Evolutionary conservation across 1,284 basidiomycete genomes (phyloP), one percentile per base, ranked within the genome.

Genomic region (Sanghuangporus weigelae): DNA sequence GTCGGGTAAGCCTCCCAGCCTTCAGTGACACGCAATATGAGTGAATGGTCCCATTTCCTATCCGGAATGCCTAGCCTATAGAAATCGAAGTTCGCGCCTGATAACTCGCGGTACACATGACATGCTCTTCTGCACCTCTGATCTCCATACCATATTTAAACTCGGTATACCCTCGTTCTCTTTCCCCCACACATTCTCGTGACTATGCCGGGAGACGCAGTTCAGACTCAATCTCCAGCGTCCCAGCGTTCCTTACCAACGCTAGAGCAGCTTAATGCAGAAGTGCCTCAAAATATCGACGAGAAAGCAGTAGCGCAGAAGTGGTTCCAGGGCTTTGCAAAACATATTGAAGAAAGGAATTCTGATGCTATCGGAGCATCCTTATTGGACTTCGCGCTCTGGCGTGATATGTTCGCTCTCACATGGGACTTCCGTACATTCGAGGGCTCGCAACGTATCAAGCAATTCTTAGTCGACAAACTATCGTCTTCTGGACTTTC

Each of bases 361-460:
- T 72, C 75, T 48, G 69, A 76, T 21, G 74, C 70, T 11, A 66
- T 82, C 53, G 68, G 73, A 19, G 64, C 71, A 21, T 74, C 81
- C 60, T 76, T 85, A 64, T 70, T 78, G 23, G 73, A 76, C 1
- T 78, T 83, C 60, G 78, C 79, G 4, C 79, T 77, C 72, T 86
- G 83, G 84, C 77, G 84, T 54, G 87, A 89, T 71, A 78, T 85
- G 67, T 78, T 87, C 40, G 77, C 83, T 0, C 74, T 87, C 48
- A 86, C 86, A 11, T 88, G 84, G 84, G 81, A 85, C 67, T 82
- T 88, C 69, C 82, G 86, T 58, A 87, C 86, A 0, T 84, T 88
- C 72, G 77, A 79, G 60, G 79, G 81, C 31, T 61, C 66, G 12
- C 55, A 72, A 3, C 70, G 71, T 61, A 80, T 87, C 67, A 69